Evolutionary conservation across 805 yeast genomes (phyloP), one percentile per base, ranked within the genome.

Genomic region (Myxozyma udenii): DNA sequence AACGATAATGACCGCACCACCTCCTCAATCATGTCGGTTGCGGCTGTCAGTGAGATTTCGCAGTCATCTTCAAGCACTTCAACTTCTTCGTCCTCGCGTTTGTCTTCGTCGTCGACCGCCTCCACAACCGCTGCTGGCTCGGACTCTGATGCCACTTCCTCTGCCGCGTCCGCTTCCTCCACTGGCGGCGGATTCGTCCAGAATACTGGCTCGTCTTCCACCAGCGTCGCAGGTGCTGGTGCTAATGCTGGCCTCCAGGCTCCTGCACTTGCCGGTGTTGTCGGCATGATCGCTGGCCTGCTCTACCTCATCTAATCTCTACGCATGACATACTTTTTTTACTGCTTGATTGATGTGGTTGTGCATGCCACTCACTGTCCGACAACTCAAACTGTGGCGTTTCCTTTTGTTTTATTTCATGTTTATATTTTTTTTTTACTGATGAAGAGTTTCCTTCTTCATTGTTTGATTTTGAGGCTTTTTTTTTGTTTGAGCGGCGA

Each of bases 261-360:
- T 14, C 30, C 24, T 14, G 37, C 41, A 5, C 38, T 22, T n/a
- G 14, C 44, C 46, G 35, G 26, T 11, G 12, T 46, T 16, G 41
- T 47, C 32, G 12, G 42, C 5, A 16, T 44, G 19, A 33, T 51
- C 21, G 44, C 33, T 30, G 51, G 45, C n/a, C 42, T 46, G 33
- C 41, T 50, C 33, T 47, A 38, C 37, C 14, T 51, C 5, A 28
- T 51, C 19, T 51, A 51, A 47, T 22, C 44, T 2, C n/a, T n/a
- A n/a, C n/a, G n/a, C n/a, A n/a, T n/a, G n/a, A n/a, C n/a, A n/a
- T n/a, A n/a, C n/a, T n/a, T n/a, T n/a, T n/a, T n/a, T n/a, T n/a
- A n/a, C n/a, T n/a, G n/a, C n/a, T n/a, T n/a, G n/a, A n/a, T n/a
- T n/a, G n/a, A n/a, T n/a, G n/a, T n/a, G n/a, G n/a, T n/a, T n/a